phyloP scores from a whole-genome alignment of 2,329 filamentous ascomycete genomes.

The Dactylellina sp. region DNA sequence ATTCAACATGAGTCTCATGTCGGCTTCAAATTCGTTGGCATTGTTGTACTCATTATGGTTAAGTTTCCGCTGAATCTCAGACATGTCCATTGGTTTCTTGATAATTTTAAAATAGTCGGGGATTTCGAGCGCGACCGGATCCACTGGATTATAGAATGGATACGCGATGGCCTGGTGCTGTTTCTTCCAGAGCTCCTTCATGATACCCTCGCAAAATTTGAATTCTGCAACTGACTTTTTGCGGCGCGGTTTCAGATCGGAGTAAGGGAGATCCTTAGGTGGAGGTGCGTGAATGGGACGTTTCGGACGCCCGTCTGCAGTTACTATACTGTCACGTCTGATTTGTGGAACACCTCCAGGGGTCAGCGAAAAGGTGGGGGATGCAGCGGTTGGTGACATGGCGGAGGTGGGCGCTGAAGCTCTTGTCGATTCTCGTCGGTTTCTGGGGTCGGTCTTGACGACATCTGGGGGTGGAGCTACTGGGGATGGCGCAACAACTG shows the following conservation, averaged over 20 bases:
- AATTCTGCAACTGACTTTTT: conserved; percentile 90
- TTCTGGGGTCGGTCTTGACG: conserved; percentile 56
- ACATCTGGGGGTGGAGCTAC: conserved; percentile 63
- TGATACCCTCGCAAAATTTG: conserved; percentile 85
- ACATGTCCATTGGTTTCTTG: conserved; percentile 91
- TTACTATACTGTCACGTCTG: conserved; percentile 78
- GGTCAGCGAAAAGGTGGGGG: conserved; percentile 78
- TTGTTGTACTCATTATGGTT: conserved; percentile 81
- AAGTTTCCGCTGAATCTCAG: conserved; percentile 84
- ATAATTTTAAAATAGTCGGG: conserved; percentile 92
- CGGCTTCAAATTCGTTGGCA: conserved; percentile 85
- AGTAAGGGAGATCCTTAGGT: conserved; percentile 89
- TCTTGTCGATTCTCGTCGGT: conserved; percentile 67
- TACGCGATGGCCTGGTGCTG: conserved; percentile 77
- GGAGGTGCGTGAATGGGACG: conserved; percentile 93
- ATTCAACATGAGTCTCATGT: conserved; percentile 82
- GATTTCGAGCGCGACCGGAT: conserved; percentile 92
- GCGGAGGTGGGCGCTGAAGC: conserved; percentile 60
- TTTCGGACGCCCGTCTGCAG: conserved; percentile 85
- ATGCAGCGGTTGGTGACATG: conserved; percentile 66
- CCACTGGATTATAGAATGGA: conserved; percentile 85
- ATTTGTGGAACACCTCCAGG: conserved; percentile 83
- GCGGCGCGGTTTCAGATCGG: conserved; percentile 83
- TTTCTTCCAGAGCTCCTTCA: conserved; percentile 80
- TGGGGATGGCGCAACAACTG: conserved; percentile 61